Evolutionary conservation across 1,284 basidiomycete species (phyloP), one percentile per base, ranked within the genome.

Genomic region (Mycena citricolor): DNA sequence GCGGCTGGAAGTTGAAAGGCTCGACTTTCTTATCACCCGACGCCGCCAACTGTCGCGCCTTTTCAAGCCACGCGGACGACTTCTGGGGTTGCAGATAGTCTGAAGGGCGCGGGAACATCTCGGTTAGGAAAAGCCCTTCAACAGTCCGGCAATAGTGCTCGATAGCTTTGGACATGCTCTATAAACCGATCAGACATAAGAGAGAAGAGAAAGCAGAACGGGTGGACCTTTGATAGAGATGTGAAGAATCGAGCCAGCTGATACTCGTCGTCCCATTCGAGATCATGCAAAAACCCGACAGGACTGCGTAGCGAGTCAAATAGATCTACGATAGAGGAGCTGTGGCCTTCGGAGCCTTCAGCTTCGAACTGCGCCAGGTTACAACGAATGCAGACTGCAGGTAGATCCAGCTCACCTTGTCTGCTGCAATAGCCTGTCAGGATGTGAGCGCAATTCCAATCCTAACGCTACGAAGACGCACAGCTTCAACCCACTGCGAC

Each of bases 301-400:
- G 94, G 93, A 59, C 91, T 94, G 45, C 90, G 83, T 47, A 98
- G 76, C 1, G 94, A 97, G 46, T 92, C 93, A 59, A 98, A 97
- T 1, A 99, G 73, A 65, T 99, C 97, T 30, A 94, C 84, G 45
- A 99, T 94, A 0, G 94, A 98, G 28, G 93, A 94, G 59, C 92
- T 95, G 59, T 97, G 92, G 0, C 89, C 86, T 55, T 90, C 89
- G 2, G 77, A 64, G 31, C 83, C 83, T 56, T 93, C 89, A 3
- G 93, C 83, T 62, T 90, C 79, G 59, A 95, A 97, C 89, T 93
- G 23, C 13, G n/a, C 4, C 5, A 34, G 14, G 17, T 21, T 40
- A 30, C 39, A 29, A 25, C 32, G 28, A 13, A 24, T 4, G 6
- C 32, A 25, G 12, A 32, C 29, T 25, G n/a, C 30, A 31, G 8